Evolutionary conservation across 352 stramenopile species (phyloP).

Genomic region (Globisporangium recalcitrans): DNA sequence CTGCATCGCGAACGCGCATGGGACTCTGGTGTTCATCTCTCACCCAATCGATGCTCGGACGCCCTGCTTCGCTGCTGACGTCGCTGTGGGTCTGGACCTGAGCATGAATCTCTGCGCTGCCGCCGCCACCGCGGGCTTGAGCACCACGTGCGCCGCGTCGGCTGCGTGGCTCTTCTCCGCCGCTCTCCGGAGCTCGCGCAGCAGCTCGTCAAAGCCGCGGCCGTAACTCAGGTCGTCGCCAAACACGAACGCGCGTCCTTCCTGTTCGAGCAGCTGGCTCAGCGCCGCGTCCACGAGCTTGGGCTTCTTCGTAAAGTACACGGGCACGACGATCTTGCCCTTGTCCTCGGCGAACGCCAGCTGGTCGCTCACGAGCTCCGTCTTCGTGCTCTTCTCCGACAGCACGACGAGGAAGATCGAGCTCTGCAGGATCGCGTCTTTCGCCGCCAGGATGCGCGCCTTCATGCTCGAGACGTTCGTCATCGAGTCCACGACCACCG

Average conservation of each 20-base stretch:
- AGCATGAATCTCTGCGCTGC: slow-evolving; percentile 35
- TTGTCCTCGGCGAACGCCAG: slow-evolving; percentile 81
- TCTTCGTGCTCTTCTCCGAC: slow-evolving; percentile 70
- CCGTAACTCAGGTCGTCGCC: slow-evolving; percentile 61
- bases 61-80: background rate
- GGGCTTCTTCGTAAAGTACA: slow-evolving; percentile 57
- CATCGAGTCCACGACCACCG: slow-evolving; percentile 60
- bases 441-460: slow-evolving; percentile 65
- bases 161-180: slow-evolving; percentile 15
- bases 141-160: slow-evolving; percentile 21
- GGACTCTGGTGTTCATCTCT: too few relatives aligned
- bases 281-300: slow-evolving; percentile 38
- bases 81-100: slow-evolving; percentile 4
- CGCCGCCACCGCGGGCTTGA: slow-evolving; percentile 31
- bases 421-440: slow-evolving; percentile 73
- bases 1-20: too few relatives aligned
- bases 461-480: slow-evolving; percentile 71
- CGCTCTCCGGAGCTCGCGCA: slow-evolving; percentile 34
- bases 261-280: slow-evolving; percentile 30
- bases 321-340: slow-evolving; percentile 66
- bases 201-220: slow-evolving; percentile 50
- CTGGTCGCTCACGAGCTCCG: slow-evolving; percentile 78
- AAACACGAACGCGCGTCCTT: slow-evolving; percentile 42
- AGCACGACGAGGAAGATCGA: slow-evolving; percentile 68
- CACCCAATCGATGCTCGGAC: slow-evolving; percentile 13